Base-by-base conservation (phyloP, 108 stramenopile genomes). In the Hondaea fermentalgiana region DNA sequence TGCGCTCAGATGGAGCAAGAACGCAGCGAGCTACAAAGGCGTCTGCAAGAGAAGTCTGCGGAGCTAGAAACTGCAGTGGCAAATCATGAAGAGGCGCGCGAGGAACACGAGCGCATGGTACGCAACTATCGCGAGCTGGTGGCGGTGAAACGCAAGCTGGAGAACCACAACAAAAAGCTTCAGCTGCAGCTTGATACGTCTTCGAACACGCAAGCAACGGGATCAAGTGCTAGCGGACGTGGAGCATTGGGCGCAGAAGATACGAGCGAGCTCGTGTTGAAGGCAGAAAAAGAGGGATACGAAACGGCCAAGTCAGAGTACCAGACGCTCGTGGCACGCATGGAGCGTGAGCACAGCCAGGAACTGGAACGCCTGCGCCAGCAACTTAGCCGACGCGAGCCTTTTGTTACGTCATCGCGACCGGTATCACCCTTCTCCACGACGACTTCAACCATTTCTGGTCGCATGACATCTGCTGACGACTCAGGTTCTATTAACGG, bases 1-100 rank as follows among this genome's bases (percentile, higher is more conserved):
- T 83, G 76, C 51, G 19, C 76, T 6, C 76, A 83, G 4, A 83
- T 83, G 76, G 76, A 83, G 51, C 76, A 83, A 45, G 76, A 83
- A 45, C 76, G 76, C 25, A 53, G 25, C n/a, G 76, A 53, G 23
- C 51, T 83, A 2, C 76, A 83, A 25, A 12, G 51, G 19, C 45
- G 51, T 23, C n/a, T 83, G 19, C 45, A 83, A 45, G 76, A 83
- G 19, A 23, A 25, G 5, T 53, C 49, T 4, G 45, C 76, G 49
- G 76, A 83, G 45, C 51, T 83, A 6, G 76, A 83, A 53, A 6
- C n/a, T 12, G 51, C 76, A 16, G 49, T 6, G 12, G 4, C 23
- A 6, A 21, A 12, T 16, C 76, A 53, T 12, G 76, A 83, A 16
- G 76, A 83, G 45, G 49, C 28, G 43, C 51, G 49, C 51, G 28